Evolutionary conservation across 345 rosid species (phyloP).

Genomic region (Hypericum perforatum): DNA sequence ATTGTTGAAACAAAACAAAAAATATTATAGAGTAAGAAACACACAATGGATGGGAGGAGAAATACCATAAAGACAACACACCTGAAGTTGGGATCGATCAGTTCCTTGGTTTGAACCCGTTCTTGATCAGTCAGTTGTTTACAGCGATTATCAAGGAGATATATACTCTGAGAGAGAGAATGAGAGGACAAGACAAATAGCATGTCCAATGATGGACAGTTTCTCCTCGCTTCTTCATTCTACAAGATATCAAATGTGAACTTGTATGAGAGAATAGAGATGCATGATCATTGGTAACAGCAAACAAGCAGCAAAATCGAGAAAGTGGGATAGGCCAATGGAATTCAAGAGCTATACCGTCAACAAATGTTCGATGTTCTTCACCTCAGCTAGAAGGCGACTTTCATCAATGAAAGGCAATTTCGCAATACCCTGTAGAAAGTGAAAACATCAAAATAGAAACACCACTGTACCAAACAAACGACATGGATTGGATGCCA

Average conservation of each 20-base stretch:
- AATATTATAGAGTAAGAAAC: not conserved
- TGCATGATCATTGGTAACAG: not conserved
- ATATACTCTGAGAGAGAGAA: conserved; percentile 61
- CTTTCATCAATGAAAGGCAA: conserved; percentile 85
- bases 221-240: conserved; percentile 81
- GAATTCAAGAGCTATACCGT: conserved; percentile 37
- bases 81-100: conserved; percentile 63
- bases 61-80: conserved; percentile 22
- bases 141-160: conserved; percentile 52
- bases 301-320: not conserved
- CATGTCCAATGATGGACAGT: conserved; percentile 64
- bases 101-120: conserved; percentile 37
- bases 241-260: conserved; percentile 17
- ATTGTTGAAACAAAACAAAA: conserved; percentile 10
- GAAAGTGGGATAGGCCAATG: conserved; percentile 1
- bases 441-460: conserved; percentile 5
- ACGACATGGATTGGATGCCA: not conserved
- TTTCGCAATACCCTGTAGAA: conserved; percentile 62
- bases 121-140: conserved; percentile 38
- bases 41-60: not conserved
- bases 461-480: not conserved
- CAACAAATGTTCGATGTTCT: conserved; percentile 49
- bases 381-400: conserved; percentile 72
- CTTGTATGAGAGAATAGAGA: not conserved
- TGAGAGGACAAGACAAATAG: conserved; percentile 70